These are phyloP conservation scores for Leucosporidium creatinivorum DNA, from an alignment of 768 basidiomycete species.

Conservation along the genomic window DNA sequence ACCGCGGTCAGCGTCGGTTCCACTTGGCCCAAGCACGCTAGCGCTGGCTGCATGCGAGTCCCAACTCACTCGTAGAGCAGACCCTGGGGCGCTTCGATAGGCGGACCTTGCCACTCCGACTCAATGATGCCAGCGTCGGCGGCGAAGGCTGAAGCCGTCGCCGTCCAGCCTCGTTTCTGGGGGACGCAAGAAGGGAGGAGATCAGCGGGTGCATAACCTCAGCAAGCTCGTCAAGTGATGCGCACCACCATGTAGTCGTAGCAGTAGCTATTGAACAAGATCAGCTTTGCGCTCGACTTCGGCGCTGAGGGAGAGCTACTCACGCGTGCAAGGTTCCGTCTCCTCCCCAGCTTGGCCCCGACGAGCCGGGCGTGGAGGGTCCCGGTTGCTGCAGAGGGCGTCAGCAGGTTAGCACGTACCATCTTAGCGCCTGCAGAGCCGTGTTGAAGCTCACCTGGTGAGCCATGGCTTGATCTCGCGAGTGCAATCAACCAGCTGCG, in stretches of 20 bases:
- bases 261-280: slow-evolving; percentile 13
- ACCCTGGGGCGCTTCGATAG: slow-evolving; percentile 34
- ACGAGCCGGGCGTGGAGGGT: not conserved
- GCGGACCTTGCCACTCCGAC: slow-evolving; percentile 26
- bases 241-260: slow-evolving; percentile 33
- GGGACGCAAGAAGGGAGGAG: not conserved
- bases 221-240: not conserved
- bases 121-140: slow-evolving; percentile 29
- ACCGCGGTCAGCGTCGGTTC: not conserved
- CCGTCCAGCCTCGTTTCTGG: slow-evolving; percentile 33
- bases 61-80: slow-evolving; percentile 33
- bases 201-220: not conserved
- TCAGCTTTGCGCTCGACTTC: not conserved
- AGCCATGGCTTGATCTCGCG: slow-evolving; percentile 6
- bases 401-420: not conserved
- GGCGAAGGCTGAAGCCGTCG: slow-evolving; percentile 23
- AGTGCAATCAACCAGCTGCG: too few relatives aligned
- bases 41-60: not conserved
- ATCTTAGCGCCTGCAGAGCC: too few relatives aligned
- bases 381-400: slow-evolving; percentile 1
- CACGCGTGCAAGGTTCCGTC: slow-evolving; percentile 31
- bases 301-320: not conserved
- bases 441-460: slow-evolving; percentile 8
- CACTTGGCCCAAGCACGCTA: too few relatives aligned
- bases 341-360: slow-evolving; percentile 24